Evolutionary conservation across 2,329 filamentous ascomycete species (phyloP).

Genomic region (Diplodia mutila): DNA sequence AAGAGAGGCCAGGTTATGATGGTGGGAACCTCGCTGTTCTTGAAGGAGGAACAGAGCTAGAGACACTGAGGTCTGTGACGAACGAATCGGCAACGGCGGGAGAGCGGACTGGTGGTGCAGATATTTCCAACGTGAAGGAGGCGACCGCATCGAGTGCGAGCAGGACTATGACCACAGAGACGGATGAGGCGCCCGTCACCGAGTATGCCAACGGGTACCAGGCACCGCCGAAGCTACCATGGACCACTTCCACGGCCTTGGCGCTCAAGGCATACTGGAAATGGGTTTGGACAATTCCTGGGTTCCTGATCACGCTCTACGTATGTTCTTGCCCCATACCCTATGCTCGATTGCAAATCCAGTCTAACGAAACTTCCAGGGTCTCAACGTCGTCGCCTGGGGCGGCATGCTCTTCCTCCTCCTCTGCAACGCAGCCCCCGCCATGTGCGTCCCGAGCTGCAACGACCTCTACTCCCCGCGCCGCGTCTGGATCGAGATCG

Average conservation of each 20-base stretch:
- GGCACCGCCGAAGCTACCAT: conserved; percentile 53
- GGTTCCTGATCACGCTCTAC: conserved; percentile 78
- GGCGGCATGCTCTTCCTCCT: conserved; percentile 89
- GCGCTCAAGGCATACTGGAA: conserved; percentile 67
- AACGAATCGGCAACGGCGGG: conserved; percentile 31
- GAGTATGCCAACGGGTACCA: conserved; percentile 47
- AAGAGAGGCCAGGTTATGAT: conserved; percentile 27
- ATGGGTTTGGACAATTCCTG: conserved; percentile 74
- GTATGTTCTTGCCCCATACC: neutral
- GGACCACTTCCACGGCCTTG: conserved; percentile 62
- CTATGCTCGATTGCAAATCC: neutral
- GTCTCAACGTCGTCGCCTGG: conserved; percentile 84
- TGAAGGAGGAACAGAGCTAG: conserved; percentile 27
- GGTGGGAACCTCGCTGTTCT: conserved; percentile 11
- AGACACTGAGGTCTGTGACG: conserved; percentile 38
- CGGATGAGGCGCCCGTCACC: conserved; percentile 23
- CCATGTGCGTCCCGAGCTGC: conserved; percentile 74
- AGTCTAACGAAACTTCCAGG: conserved; percentile 33
- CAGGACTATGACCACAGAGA: conserved; percentile 12
- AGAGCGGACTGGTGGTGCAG: conserved; percentile 26
- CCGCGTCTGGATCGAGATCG: conserved; percentile 83
- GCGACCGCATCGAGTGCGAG: conserved; percentile 1
- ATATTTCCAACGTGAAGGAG: neutral
- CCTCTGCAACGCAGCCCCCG: conserved; percentile 72
- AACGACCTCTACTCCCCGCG: conserved; percentile 74